Evolutionary conservation across 2,329 filamentous ascomycete species (phyloP).

Genomic region (Paraphaeosphaeria minitans): DNA sequence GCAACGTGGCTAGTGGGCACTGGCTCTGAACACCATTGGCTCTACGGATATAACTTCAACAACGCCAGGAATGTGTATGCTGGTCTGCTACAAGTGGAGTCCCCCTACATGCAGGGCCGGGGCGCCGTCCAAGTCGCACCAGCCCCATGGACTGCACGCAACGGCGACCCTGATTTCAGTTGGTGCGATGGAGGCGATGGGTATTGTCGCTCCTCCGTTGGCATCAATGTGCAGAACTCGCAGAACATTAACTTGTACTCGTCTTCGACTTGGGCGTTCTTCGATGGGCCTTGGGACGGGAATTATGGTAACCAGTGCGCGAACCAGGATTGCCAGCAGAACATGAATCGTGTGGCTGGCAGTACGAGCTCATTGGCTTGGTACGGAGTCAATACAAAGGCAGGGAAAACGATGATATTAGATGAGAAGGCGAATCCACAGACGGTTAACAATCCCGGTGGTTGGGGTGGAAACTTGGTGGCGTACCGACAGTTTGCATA

Average conservation of each 20-base stretch:
- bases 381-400: slow-evolving; percentile 4
- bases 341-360: slow-evolving; percentile 5
- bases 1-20: slow-evolving; percentile 66
- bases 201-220: slow-evolving; percentile 2
- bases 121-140: slow-evolving; percentile 70
- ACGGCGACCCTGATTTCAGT: slow-evolving; percentile 4
- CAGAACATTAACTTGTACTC: slow-evolving; percentile 2
- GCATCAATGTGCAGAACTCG: neutral
- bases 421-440: slow-evolving; percentile 1
- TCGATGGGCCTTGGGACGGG: slow-evolving; percentile 6
- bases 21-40: slow-evolving; percentile 59
- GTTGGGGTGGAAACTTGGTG: slow-evolving; percentile 8
- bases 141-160: slow-evolving; percentile 19
- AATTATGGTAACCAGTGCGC: neutral
- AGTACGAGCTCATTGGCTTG: neutral
- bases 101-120: slow-evolving; percentile 71
- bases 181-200: slow-evolving; percentile 1
- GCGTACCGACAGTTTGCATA: slow-evolving; percentile 5
- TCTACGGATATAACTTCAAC: slow-evolving; percentile 80
- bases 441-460: neutral
- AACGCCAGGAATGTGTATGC: slow-evolving; percentile 79
- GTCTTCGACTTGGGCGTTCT: slow-evolving; percentile 1
- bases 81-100: slow-evolving; percentile 82
- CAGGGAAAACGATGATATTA: neutral
- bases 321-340: neutral